Base-by-base conservation (phyloP, 441 rosid species). In the Aquilaria agallochum region DNA sequence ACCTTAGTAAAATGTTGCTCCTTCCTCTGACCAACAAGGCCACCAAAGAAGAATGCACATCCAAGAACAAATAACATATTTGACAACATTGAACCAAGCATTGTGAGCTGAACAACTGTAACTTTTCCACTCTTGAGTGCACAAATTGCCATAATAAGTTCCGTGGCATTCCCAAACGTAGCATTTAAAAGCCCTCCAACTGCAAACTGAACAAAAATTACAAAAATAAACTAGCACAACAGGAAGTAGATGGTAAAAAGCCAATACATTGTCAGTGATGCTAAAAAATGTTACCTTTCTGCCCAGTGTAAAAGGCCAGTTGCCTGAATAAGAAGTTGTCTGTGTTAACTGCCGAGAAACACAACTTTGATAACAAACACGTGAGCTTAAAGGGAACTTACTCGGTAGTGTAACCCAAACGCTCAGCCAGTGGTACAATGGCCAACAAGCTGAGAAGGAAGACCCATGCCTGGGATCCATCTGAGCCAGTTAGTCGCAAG, bases 131-230 rank as follows among this genome's bases (percentile, higher is more conserved):
- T 79, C 70, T 78, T 88, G 72, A 90, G 67, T 45, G 98, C 97
- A 59, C 79, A 83, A 50, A 90, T 78, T 3, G 98, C 83, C 77
- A 93, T 86, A 58, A 93, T 85, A 68, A 93, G 63, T 64, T 93
- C 98, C 2, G 97, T 93, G 50, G 92, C 97, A 75, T 93, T 93
- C 65, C 98, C 98, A 65, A 93, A 86, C 58, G 96, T 86, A 49
- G 97, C 97, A 78, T 93, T 90, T 56, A 93, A 61, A 55, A 93
- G 91, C 36, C 98, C 97, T 33, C 98, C 97, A 71, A 93, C 98
- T 90, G 81, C 71, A 73, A 67, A 64, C 52, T 40, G 9, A 76
- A 68, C 62, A 36, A 36, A 36, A 36, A 36, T 36, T 42, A 8
- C 31, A 31, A 13, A 20, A 12, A 13, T 13, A 5, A 5, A 50